Percentiles rank a stretch among this genome's conserved stretches.
Evolutionary conservation across 2,329 filamentous ascomycete genomes (phyloP).

Genomic region (Verticillium klebahnii): DNA sequence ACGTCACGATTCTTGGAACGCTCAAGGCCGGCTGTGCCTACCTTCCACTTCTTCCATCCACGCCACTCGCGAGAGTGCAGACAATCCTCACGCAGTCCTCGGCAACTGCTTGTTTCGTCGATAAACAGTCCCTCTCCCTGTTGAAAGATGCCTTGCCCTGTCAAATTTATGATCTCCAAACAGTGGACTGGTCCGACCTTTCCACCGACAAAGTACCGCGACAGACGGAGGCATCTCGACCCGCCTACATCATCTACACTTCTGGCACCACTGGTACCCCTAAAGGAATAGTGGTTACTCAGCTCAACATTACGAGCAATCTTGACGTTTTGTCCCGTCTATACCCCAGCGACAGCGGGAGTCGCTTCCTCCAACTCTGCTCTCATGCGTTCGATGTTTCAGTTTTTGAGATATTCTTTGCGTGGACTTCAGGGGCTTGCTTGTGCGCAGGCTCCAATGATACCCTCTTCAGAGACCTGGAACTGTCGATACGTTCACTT

Average conservation of each 20-base stretch:
- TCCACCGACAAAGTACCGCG: slow-evolving; percentile 24
- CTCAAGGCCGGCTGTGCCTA: slow-evolving; percentile 75
- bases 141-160: slow-evolving; percentile 26
- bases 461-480: slow-evolving; percentile 67
- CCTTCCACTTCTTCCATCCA: slow-evolving; percentile 72
- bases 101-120: slow-evolving; percentile 32
- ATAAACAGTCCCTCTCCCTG: slow-evolving; percentile 17
- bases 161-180: slow-evolving; percentile 28
- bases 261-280: slow-evolving; percentile 78
- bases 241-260: slow-evolving; percentile 78
- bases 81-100: slow-evolving; percentile 59
- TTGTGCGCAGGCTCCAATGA: slow-evolving; percentile 74
- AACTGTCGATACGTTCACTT: slow-evolving; percentile 58
- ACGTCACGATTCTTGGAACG: slow-evolving; percentile 68
- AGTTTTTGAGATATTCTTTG: slow-evolving; percentile 85
- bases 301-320: slow-evolving; percentile 72
- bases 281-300: slow-evolving; percentile 75
- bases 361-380: slow-evolving; percentile 74
- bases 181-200: slow-evolving; percentile 20
- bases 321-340: slow-evolving; percentile 60
- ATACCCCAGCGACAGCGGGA: slow-evolving; percentile 53
- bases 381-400: slow-evolving; percentile 85
- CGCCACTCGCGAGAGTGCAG: slow-evolving; percentile 55
- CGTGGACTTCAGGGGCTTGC: slow-evolving; percentile 74
- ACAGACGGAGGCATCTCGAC: slow-evolving; percentile 36